Percentiles rank a stretch among this genome's conserved stretches.
These are phyloP conservation scores for Colletotrichum zoysiae DNA, from an alignment of 2,329 filamentous ascomycete species.

Conservation along the genomic window DNA sequence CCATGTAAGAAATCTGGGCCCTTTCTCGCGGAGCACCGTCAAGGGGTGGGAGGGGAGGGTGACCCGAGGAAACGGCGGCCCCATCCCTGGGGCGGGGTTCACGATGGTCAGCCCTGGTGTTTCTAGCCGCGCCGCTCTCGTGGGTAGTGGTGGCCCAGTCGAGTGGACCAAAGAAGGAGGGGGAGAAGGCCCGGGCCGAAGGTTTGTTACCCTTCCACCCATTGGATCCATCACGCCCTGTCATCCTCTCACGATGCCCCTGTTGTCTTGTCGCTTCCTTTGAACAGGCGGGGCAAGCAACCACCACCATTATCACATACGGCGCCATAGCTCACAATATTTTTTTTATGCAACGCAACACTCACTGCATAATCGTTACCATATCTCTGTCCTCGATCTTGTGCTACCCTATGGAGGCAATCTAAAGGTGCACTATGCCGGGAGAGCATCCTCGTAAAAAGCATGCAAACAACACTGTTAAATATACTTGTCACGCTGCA, in stretches of 20 bases:
- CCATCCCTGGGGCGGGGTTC: constrained; percentile 5
- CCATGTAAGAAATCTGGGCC: not conserved
- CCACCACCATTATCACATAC: not conserved
- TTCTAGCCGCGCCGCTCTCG: not conserved
- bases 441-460: not conserved
- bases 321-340: not conserved
- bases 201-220: not conserved
- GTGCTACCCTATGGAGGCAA: not conserved
- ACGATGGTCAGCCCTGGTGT: constrained; percentile 13
- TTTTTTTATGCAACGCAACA: too few relatives aligned
- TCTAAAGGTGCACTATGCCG: not conserved
- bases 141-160: not conserved
- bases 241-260: not conserved
- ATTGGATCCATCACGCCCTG: not conserved
- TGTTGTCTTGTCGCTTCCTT: not conserved
- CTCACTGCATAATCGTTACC: not conserved
- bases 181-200: constrained; percentile 2
- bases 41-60: too few relatives aligned
- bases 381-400: not conserved
- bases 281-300: not conserved
- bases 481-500: not conserved
- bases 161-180: not conserved
- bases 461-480: not conserved
- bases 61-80: too few relatives aligned
- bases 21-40: not conserved